A percentile compares a stretch with the other conserved stretches of the same genome.
Evolutionary conservation across 2,329 filamentous ascomycete species (phyloP).

Genomic region (Aciculosporium take): DNA sequence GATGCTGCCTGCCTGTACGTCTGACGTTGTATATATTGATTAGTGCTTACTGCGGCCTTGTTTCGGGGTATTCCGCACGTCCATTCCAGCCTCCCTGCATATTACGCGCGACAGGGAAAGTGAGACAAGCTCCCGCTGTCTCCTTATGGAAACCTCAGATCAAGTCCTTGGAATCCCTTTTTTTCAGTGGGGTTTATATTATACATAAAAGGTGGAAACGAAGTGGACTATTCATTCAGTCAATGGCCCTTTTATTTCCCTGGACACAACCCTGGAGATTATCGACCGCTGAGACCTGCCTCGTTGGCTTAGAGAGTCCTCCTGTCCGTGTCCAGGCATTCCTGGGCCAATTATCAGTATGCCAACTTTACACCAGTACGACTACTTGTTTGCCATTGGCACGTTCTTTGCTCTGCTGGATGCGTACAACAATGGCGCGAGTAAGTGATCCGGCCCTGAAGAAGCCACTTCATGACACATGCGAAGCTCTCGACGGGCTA

Average conservation of each 20-base stretch:
- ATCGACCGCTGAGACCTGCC: no score
- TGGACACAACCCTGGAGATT: no score
- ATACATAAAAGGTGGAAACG: no score
- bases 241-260: no score
- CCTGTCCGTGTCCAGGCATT: background rate
- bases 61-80: background rate
- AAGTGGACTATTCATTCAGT: no score
- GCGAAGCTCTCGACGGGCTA: background rate
- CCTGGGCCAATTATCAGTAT: background rate
- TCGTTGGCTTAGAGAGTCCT: no score
- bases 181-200: no score
- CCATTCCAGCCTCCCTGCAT: background rate
- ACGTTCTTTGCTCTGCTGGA: conserved; percentile 63
- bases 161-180: no score
- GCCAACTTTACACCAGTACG: conserved; percentile 4
- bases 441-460: conserved; percentile 31
- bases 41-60: background rate
- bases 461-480: background rate
- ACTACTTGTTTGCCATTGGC: conserved; percentile 60
- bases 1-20: background rate
- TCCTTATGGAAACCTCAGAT: no score
- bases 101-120: background rate
- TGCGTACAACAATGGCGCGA: conserved; percentile 67
- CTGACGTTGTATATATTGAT: background rate
- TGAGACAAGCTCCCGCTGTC: no score